Base-by-base conservation (phyloP, 2,329 filamentous ascomycete species). In the Fusarium algeriense region DNA sequence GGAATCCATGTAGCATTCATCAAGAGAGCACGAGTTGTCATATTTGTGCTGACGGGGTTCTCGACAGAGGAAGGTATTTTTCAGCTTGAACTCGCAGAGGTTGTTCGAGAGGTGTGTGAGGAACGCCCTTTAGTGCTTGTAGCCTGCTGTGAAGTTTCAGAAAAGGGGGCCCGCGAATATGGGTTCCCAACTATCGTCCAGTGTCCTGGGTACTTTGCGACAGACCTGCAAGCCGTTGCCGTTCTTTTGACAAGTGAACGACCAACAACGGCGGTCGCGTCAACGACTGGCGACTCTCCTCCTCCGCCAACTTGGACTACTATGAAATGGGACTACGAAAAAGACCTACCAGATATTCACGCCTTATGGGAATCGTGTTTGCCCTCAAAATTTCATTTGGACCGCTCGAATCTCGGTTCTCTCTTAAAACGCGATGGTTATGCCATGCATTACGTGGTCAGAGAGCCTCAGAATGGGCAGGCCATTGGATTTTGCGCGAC, bases 1-100 rank as follows among this genome's bases (percentile, higher is more conserved):
- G 84, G 85, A 26, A 85, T 88, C 46, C 90, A 94, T 79, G 81
- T 86, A 52, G 85, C 85, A 55, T 92, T 92, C 73, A 85, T 93
- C 57, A 85, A 84, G 61, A 83, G 87, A 60, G 89, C 90, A 7
- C 86, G 85, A 49, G 85, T 85, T 3, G 82, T 92, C 38, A 79
- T 93, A 17, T 88, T 92, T 63, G 86, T 93, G 61, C 84, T 90
- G 43, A 86, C 86, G 6, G 85, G 85, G 4, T 82, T 83, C 40
- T 81, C 84, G 7, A 75, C 77, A n/a, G 71, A 80, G 15, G 83
- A 85, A 9, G 85, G 89, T 64, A 79, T 81, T 19, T 84, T 87
- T 12, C 88, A 90, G 71, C 78, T 86, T 19, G 82, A 86, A 53
- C 79, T 88, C 65, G 86, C 86, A 49, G 84, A 86, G 52, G 74